These are phyloP conservation scores for Pseudogymnoascus sp. DNA, from an alignment of 2,329 filamentous ascomycete species.

Conservation along the genomic window DNA sequence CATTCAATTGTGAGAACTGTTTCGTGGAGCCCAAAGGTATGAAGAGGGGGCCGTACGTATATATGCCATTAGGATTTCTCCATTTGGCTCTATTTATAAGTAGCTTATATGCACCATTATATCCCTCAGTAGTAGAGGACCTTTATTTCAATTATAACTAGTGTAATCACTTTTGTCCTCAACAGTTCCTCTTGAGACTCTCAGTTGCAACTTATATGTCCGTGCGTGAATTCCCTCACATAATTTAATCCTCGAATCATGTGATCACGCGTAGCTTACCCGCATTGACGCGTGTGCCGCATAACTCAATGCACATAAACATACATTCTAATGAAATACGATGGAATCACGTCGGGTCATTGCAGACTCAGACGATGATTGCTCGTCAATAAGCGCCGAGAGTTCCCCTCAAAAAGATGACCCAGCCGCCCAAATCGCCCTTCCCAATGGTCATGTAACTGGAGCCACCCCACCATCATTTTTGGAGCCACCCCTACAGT, in stretches of 20 bases:
- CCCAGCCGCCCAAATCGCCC: not conserved
- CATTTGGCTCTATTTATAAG: no score
- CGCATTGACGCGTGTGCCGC: not conserved
- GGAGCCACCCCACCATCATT: not conserved
- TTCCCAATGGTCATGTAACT: not conserved
- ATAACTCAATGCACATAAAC: not conserved
- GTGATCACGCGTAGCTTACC: not conserved
- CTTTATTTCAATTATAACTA: not conserved
- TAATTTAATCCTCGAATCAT: not conserved
- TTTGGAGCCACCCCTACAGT: not conserved
- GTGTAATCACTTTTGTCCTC: not conserved
- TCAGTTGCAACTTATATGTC: not conserved
- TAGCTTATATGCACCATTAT: not conserved
- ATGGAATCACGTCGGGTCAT: slow-evolving; percentile 28
- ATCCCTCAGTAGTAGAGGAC: not conserved
- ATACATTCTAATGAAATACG: slow-evolving; percentile 4
- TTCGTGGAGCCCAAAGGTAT: no score
- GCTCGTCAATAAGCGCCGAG: slow-evolving; percentile 5
- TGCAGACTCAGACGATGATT: slow-evolving; percentile 31
- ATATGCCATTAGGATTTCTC: no score
- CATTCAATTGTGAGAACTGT: not conserved
- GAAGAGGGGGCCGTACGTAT: no score
- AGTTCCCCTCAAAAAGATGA: not conserved
- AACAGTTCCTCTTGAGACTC: not conserved
- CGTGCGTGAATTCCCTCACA: not conserved